Evolutionary conservation across 1,139 yeast species (phyloP).

Genomic region (Blastobotrys serpentis): DNA sequence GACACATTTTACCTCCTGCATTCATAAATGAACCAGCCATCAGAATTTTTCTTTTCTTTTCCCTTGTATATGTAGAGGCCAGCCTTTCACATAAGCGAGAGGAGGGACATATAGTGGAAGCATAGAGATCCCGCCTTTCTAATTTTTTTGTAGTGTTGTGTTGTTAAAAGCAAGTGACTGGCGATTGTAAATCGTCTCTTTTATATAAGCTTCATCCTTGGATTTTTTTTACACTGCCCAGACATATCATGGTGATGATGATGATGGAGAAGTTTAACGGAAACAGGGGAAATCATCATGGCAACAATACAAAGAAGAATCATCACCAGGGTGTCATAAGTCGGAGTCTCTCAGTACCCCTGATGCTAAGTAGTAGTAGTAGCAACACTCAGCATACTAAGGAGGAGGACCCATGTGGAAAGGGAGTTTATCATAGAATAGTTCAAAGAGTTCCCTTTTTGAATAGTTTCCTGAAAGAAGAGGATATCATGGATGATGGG

Average conservation of each 20-base stretch:
- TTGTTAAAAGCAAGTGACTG: slow-evolving; percentile 5
- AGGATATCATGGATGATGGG: background rate
- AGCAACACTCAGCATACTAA: background rate
- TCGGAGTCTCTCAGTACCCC: slow-evolving; percentile 16
- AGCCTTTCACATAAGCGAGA: slow-evolving; percentile 8
- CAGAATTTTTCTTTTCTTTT: slow-evolving; percentile 1
- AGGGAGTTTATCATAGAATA: background rate
- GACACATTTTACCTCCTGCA: slow-evolving; percentile 8
- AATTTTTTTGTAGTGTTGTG: background rate
- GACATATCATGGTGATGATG: background rate
- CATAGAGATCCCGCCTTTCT: slow-evolving; percentile 7
- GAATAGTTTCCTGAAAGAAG: background rate
- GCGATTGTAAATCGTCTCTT: slow-evolving; percentile 1
- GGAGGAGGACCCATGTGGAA: background rate
- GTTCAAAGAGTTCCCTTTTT: background rate
- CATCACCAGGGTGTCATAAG: slow-evolving; percentile 13
- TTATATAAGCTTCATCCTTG: background rate
- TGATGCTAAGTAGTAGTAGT: background rate
- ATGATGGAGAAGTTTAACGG: background rate
- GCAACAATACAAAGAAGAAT: background rate
- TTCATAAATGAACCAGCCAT: slow-evolving; percentile 8
- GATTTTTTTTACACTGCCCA: background rate
- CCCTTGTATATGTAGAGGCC: slow-evolving; percentile 6
- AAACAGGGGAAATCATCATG: background rate
- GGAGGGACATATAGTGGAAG: background rate